phyloP scores from a whole-genome alignment of 2,329 filamentous ascomycete genomes.

The Penicillium sp. region DNA sequence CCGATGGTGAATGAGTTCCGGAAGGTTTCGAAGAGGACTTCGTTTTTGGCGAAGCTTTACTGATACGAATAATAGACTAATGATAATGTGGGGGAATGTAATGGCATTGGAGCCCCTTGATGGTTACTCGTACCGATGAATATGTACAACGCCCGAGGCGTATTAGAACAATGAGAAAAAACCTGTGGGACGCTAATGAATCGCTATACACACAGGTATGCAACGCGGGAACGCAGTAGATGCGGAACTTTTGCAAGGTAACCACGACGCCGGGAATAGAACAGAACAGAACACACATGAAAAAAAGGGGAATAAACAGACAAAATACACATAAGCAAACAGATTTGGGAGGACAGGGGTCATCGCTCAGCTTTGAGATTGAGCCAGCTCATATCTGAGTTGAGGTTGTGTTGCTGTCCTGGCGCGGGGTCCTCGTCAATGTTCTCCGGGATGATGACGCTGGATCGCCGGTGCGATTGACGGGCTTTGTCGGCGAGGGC shows the following conservation, averaged over 20 bases:
- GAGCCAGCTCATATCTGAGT: slow-evolving; percentile 48
- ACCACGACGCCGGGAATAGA: slow-evolving; percentile 18
- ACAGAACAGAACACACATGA: not conserved
- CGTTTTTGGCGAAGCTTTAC: slow-evolving; percentile 30
- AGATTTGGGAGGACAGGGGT: not conserved
- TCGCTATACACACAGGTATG: slow-evolving; percentile 18
- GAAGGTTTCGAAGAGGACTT: slow-evolving; percentile 30
- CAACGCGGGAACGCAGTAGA: slow-evolving; percentile 6
- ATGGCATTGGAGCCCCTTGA: not conserved
- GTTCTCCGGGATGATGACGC: slow-evolving; percentile 35
- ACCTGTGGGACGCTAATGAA: slow-evolving; percentile 21
- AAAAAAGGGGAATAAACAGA: not conserved
- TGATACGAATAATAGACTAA: slow-evolving; percentile 4
- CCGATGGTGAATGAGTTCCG: slow-evolving; percentile 39
- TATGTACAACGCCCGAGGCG: slow-evolving; percentile 13
- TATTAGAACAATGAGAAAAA: not conserved
- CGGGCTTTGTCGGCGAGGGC: slow-evolving; percentile 19
- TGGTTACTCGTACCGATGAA: slow-evolving; percentile 2
- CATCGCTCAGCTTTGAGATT: slow-evolving; percentile 39
- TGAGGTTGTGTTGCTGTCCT: slow-evolving; percentile 27
- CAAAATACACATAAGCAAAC: not conserved
- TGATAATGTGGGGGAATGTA: not conserved
- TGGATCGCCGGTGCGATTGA: slow-evolving; percentile 32
- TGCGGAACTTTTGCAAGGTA: slow-evolving; percentile 16
- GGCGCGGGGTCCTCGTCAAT: slow-evolving; percentile 25